Evolutionary conservation across 805 yeast species (phyloP).

Genomic region (Pichia cabralensis): DNA sequence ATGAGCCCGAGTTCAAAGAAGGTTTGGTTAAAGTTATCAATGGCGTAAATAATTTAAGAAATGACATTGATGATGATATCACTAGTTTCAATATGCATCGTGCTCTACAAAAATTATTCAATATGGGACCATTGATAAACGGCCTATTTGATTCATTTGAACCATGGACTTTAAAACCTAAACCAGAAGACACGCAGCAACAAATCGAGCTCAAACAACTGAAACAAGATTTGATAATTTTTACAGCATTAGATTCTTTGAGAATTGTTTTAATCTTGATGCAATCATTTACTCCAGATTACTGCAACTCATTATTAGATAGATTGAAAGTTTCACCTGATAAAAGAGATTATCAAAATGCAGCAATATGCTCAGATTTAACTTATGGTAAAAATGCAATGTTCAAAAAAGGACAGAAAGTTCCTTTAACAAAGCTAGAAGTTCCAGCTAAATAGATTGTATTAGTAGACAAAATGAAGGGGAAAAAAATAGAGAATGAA

Average conservation of each 20-base stretch:
- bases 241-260: constrained; percentile 57
- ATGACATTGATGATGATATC: constrained; percentile 35
- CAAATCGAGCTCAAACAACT: constrained; percentile 6
- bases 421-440: constrained; percentile 23
- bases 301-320: constrained; percentile 48
- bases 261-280: constrained; percentile 58
- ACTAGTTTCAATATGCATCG: constrained; percentile 39
- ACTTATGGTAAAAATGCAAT: constrained; percentile 44
- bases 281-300: constrained; percentile 64
- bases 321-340: constrained; percentile 43
- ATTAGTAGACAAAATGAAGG: too few relatives aligned
- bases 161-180: constrained; percentile 58
- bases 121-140: constrained; percentile 49
- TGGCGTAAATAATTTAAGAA: constrained; percentile 27
- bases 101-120: constrained; percentile 53
- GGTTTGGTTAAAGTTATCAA: constrained; percentile 21
- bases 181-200: constrained; percentile 11
- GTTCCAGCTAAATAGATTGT: constrained; percentile 1
- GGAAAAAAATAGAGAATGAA: too few relatives aligned
- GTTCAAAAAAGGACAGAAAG: constrained; percentile 24
- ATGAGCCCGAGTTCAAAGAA: constrained; percentile 10
- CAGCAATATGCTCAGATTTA: constrained; percentile 47
- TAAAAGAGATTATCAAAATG: constrained; percentile 34
- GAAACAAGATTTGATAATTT: constrained; percentile 46
- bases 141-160: constrained; percentile 53